Evolutionary conservation across 2,329 filamentous ascomycete genomes (phyloP).

Genomic region (Emericellopsis atlantica): DNA sequence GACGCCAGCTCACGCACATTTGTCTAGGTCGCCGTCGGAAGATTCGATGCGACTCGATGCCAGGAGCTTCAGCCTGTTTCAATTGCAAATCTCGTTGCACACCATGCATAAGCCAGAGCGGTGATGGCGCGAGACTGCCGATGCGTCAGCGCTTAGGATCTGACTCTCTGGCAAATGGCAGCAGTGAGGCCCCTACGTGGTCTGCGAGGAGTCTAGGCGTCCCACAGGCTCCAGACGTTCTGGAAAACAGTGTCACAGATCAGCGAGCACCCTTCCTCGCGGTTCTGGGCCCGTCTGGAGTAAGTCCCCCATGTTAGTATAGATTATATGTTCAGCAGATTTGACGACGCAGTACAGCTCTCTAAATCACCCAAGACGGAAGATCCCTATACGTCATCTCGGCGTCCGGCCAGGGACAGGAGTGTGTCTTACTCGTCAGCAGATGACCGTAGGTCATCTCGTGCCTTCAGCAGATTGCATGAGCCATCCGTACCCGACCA

Average conservation of each 20-base stretch:
- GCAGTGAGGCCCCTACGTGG: neutral
- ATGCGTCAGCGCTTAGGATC: constrained; percentile 2
- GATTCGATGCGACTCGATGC: constrained; percentile 27
- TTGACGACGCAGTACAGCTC: constrained; percentile 2
- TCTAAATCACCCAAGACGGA: neutral
- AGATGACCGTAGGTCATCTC: constrained; percentile 1
- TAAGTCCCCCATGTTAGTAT: neutral
- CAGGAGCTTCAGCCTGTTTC: constrained; percentile 25
- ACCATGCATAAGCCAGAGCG: constrained; percentile 6
- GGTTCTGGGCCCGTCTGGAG: constrained; percentile 3
- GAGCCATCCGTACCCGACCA: neutral
- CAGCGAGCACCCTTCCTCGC: constrained; percentile 2
- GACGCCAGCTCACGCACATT: neutral
- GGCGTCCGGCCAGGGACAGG: neutral
- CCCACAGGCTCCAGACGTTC: neutral
- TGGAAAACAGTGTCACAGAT: constrained; percentile 4
- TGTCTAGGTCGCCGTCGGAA: constrained; percentile 29
- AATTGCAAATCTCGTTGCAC: constrained; percentile 15
- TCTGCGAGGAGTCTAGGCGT: neutral
- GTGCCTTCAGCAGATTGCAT: constrained; percentile 1
- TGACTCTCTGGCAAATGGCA: neutral
- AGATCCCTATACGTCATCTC: neutral
- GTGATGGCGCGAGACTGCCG: constrained; percentile 2
- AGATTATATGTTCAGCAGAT: constrained; percentile 1
- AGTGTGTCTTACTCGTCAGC: neutral